Conservation (phyloP, 331 rosid genomes). For the Arachis monticola region DNA sequence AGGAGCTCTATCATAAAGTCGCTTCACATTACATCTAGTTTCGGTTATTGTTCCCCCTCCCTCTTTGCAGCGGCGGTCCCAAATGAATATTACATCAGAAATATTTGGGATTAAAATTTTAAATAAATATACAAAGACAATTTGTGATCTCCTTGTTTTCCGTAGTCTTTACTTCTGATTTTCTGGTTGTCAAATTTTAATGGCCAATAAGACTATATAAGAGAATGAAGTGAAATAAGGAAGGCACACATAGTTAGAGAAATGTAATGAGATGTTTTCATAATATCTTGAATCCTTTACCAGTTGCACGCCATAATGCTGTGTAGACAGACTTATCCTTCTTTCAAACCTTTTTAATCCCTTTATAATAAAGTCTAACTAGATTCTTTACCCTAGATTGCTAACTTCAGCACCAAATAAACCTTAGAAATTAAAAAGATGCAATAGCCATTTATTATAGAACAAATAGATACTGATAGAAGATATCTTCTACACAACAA, state of each 20-base stretch:
- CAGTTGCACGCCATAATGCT: background rate
- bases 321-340: background rate
- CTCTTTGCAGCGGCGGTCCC: background rate
- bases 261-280: constrained; percentile 3
- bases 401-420: constrained; percentile 1
- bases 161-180: background rate
- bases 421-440: background rate
- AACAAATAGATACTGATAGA: background rate
- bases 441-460: background rate
- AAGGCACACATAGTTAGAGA: constrained; percentile 1
- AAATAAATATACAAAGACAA: background rate
- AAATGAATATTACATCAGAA: background rate
- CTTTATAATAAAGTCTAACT: background rate
- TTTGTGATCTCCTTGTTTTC: background rate
- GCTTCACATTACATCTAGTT: background rate
- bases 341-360: background rate
- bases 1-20: background rate
- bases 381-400: background rate
- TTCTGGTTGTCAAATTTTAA: constrained; percentile 12
- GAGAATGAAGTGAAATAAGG: constrained; percentile 11
- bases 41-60: background rate
- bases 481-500: background rate
- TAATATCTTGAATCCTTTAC: constrained; percentile 19
- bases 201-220: background rate
- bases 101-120: background rate